These are phyloP conservation scores for Friedmanniomyces simplex DNA, from an alignment of 495 filamentous ascomycete genomes.

Conservation along the genomic window DNA sequence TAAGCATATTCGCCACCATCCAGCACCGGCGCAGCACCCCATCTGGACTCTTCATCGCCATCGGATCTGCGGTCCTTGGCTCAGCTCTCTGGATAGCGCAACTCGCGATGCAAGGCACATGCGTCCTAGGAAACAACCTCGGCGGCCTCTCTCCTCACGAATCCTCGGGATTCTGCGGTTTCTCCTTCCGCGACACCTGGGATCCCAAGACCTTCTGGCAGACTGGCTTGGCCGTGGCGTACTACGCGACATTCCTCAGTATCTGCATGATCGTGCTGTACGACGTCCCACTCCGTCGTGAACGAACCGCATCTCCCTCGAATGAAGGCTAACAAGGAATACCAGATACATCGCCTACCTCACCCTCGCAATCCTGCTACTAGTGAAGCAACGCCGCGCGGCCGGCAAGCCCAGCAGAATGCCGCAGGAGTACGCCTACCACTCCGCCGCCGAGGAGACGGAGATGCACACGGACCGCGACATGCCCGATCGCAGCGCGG, in stretches of 20 bases:
- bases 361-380: neutral
- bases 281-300: too few species aligned
- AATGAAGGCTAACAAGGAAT: neutral
- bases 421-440: neutral
- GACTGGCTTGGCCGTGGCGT: neutral
- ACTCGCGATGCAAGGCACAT: neutral
- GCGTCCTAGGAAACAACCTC: neutral
- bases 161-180: neutral
- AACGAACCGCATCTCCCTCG: too few species aligned
- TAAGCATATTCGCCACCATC: neutral
- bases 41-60: neutral
- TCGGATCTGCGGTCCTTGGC: neutral
- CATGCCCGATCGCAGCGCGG: neutral
- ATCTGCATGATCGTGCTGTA: neutral
- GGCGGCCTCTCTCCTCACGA: neutral
- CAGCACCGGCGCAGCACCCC: neutral
- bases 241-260: neutral
- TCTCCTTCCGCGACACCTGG: neutral
- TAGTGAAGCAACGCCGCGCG: neutral
- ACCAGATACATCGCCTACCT: conserved; percentile 1
- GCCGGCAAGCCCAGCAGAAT: neutral
- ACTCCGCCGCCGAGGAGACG: neutral
- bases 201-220: neutral
- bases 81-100: conserved; percentile 4
- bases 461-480: conserved; percentile 9